Percentiles rank a stretch among this genome's conserved stretches.
These are phyloP conservation scores for Penicillium sp. DNA, from an alignment of 2,329 filamentous ascomycete genomes.

Conservation along the genomic window DNA sequence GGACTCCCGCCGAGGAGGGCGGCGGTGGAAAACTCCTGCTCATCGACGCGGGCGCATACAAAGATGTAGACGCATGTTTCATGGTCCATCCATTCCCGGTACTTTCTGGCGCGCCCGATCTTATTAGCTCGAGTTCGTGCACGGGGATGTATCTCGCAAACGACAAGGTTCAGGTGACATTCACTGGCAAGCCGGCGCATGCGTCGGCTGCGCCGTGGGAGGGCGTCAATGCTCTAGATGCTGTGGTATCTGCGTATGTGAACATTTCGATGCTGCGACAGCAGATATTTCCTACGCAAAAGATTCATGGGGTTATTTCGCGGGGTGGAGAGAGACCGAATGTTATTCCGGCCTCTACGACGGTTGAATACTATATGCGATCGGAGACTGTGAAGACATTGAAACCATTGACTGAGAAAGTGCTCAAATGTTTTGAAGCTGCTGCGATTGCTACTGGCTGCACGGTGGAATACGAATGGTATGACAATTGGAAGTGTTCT, in stretches of 20 bases:
- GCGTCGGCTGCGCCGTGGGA: slow-evolving; percentile 56
- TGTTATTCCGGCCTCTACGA: slow-evolving; percentile 53
- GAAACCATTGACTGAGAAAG: slow-evolving; percentile 25
- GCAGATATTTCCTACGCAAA: slow-evolving; percentile 52
- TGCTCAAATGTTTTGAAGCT: slow-evolving; percentile 34
- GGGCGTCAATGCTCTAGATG: slow-evolving; percentile 59
- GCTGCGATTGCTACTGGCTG: slow-evolving; percentile 35
- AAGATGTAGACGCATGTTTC: slow-evolving; percentile 32
- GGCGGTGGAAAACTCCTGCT: slow-evolving; percentile 35
- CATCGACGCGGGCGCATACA: slow-evolving; percentile 40
- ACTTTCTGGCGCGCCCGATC: background rate
- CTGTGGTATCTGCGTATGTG: slow-evolving; percentile 47
- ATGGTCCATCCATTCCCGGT: slow-evolving; percentile 35
- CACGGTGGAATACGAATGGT: slow-evolving; percentile 30
- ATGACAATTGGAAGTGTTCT: background rate
- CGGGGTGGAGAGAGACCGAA: slow-evolving; percentile 55
- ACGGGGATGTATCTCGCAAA: slow-evolving; percentile 26
- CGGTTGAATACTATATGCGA: slow-evolving; percentile 46
- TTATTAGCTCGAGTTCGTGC: slow-evolving; percentile 14
- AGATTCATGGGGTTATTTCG: slow-evolving; percentile 53
- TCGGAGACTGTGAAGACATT: slow-evolving; percentile 42
- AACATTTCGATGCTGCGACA: slow-evolving; percentile 53
- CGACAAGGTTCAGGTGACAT: slow-evolving; percentile 37
- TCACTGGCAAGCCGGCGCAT: slow-evolving; percentile 54
- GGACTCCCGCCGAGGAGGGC: slow-evolving; percentile 31